Evolutionary conservation across 2,329 filamentous ascomycete species (phyloP).

Genomic region (Talaromyces sp.): DNA sequence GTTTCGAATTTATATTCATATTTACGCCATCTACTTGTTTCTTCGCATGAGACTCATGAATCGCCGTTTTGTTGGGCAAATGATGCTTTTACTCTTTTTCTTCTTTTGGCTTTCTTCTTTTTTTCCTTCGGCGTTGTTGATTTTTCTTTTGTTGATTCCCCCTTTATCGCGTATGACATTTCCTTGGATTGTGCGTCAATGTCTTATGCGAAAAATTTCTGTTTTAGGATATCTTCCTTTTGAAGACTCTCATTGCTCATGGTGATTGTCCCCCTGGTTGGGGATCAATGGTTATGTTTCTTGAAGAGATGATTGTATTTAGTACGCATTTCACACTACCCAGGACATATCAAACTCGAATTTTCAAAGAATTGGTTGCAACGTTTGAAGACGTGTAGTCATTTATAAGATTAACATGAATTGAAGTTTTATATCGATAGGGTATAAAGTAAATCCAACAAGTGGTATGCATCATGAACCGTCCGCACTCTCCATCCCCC

Average conservation of each 20-base stretch:
- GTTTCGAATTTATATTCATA: neutral
- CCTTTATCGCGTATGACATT: slow-evolving; percentile 9
- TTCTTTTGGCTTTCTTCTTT: neutral
- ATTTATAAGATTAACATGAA: neutral
- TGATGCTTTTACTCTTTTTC: neutral
- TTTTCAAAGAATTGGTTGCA: neutral
- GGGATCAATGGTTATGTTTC: slow-evolving; percentile 9
- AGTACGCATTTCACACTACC: slow-evolving; percentile 1
- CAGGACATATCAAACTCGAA: neutral
- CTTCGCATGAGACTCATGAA: slow-evolving; percentile 1
- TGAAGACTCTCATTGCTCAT: neutral
- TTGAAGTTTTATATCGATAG: neutral
- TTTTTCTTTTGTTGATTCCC: slow-evolving; percentile 7
- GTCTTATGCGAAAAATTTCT: slow-evolving; percentile 13
- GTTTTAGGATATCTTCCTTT: slow-evolving; percentile 5
- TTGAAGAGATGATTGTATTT: slow-evolving; percentile 8
- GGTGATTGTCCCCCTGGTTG: slow-evolving; percentile 4
- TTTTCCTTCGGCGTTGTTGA: slow-evolving; percentile 6
- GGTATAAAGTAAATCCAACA: neutral
- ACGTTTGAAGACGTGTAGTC: neutral
- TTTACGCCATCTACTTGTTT: neutral
- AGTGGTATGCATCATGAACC: neutral
- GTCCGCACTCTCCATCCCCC: slow-evolving; percentile 20
- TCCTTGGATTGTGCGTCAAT: slow-evolving; percentile 6
- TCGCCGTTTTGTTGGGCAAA: neutral